These are phyloP conservation scores for Suhomyces coccinellae DNA, from an alignment of 1,139 yeast genomes.

Conservation along the genomic window DNA sequence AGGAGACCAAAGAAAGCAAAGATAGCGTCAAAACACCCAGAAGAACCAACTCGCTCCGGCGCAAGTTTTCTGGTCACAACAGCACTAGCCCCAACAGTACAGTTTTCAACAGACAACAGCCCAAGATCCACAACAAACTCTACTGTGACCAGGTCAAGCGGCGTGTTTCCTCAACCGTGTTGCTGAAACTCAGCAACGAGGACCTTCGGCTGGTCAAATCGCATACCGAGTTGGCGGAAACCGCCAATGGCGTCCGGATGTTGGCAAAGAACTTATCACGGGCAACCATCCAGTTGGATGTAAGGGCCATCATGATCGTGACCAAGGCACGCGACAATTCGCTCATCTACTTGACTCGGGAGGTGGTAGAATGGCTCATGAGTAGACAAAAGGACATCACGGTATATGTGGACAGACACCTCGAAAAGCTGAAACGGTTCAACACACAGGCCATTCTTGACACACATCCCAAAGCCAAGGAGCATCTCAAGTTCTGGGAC, in stretches of 20 bases:
- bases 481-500: conserved; percentile 66
- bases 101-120: conserved; percentile 21
- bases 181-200: conserved; percentile 23
- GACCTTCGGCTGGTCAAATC: conserved; percentile 54
- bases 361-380: conserved; percentile 75
- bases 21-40: not conserved
- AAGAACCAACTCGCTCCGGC: conserved; percentile 1
- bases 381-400: conserved; percentile 43
- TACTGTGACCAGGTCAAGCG: conserved; percentile 26
- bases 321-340: conserved; percentile 86
- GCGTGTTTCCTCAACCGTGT: conserved; percentile 10
- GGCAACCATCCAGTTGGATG: conserved; percentile 72
- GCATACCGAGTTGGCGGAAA: conserved; percentile 75
- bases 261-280: conserved; percentile 72
- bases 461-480: conserved; percentile 42
- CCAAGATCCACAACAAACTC: conserved; percentile 39
- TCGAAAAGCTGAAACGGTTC: conserved; percentile 62
- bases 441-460: conserved; percentile 45
- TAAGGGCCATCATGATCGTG: conserved; percentile 71
- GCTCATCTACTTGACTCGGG: conserved; percentile 69
- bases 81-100: conserved; percentile 10
- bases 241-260: conserved; percentile 84
- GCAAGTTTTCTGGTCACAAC: conserved; percentile 1
- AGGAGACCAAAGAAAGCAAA: not conserved
- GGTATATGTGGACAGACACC: conserved; percentile 70